A percentile compares a stretch with the other conserved stretches of the same genome.
Conservation (phyloP, 495 filamentous ascomycete species). For the Pyronema domesticum region DNA sequence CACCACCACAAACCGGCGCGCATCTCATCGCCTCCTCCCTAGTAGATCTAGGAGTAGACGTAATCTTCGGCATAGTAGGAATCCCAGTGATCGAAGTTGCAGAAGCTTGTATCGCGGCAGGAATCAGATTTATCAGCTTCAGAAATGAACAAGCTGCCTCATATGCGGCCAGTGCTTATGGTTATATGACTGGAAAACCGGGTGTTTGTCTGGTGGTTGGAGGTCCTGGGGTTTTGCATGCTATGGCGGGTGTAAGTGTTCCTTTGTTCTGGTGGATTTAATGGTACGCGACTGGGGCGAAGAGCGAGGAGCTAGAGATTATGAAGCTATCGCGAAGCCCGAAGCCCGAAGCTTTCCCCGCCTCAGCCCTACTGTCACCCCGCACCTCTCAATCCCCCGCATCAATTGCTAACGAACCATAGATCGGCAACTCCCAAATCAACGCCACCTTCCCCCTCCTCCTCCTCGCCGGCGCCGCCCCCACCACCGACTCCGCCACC, state of each 20-base stretch:
- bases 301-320: no score
- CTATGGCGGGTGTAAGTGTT: slow-evolving; percentile 37
- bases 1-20: slow-evolving; percentile 31
- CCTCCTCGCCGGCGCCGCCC: slow-evolving; percentile 38
- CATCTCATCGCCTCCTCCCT: slow-evolving; percentile 41
- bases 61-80: slow-evolving; percentile 49
- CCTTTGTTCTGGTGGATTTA: neutral
- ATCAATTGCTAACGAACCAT: neutral
- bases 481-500: slow-evolving; percentile 35
- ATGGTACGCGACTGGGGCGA: no score
- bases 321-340: no score
- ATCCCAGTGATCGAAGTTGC: slow-evolving; percentile 49
- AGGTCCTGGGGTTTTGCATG: slow-evolving; percentile 47
- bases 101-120: slow-evolving; percentile 42
- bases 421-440: slow-evolving; percentile 38
- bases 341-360: no score
- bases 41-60: slow-evolving; percentile 36
- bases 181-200: slow-evolving; percentile 43
- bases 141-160: slow-evolving; percentile 48
- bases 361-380: neutral
- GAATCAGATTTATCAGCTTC: slow-evolving; percentile 48
- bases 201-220: slow-evolving; percentile 49
- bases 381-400: neutral
- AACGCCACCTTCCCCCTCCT: slow-evolving; percentile 42
- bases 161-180: slow-evolving; percentile 47